phyloP scores from a whole-genome alignment of 2,329 filamentous ascomycete genomes.

The Coniochaeta sp. region DNA sequence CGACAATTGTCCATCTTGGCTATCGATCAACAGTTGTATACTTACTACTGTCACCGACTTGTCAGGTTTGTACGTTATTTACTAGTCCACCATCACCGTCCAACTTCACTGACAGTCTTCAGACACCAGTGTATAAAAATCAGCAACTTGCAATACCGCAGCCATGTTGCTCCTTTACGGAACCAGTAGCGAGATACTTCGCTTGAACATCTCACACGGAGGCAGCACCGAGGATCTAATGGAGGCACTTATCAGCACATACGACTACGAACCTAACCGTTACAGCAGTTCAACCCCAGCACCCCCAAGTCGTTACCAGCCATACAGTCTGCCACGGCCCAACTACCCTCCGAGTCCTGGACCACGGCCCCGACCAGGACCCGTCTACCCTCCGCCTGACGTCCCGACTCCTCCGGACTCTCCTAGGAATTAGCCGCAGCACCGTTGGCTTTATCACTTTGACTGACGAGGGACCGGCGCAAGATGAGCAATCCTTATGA shows the following conservation, averaged over 20 bases:
- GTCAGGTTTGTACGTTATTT: not conserved
- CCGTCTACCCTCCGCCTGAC: constrained; percentile 1
- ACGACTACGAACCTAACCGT: not conserved
- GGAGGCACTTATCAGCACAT: not conserved
- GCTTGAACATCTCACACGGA: not conserved
- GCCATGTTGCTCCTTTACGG: not conserved
- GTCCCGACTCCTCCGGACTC: constrained; percentile 2
- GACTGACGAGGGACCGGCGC: not conserved
- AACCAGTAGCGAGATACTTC: not conserved
- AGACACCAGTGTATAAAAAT: not conserved
- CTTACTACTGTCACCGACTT: not conserved
- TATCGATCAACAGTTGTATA: not conserved
- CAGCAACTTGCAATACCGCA: not conserved
- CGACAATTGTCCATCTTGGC: not conserved
- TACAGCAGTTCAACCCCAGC: not conserved
- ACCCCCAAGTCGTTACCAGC: not conserved
- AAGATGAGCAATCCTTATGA: not conserved
- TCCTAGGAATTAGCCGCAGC: not conserved
- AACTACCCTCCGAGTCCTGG: not conserved
- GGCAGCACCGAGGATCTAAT: not conserved
- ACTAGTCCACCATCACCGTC: not conserved
- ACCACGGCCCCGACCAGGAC: constrained; percentile 1
- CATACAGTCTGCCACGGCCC: not conserved
- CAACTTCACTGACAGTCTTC: not conserved
- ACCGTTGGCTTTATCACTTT: not conserved